Evolutionary conservation across 1,284 basidiomycete species (phyloP).

Genomic region (Leccinum brunneo-olivaceum): DNA sequence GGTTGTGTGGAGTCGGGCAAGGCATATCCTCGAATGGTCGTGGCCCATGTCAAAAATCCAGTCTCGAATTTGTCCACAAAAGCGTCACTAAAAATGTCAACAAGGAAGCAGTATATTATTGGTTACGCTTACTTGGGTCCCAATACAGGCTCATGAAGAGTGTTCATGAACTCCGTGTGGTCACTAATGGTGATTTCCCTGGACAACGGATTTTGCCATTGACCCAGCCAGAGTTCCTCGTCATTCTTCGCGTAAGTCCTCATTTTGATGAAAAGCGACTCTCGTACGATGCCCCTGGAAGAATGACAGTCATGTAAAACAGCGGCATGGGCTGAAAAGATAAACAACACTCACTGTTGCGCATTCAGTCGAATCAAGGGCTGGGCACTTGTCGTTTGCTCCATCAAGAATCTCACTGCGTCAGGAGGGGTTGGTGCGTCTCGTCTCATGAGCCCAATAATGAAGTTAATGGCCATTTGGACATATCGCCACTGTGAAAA

Average conservation of each 20-base stretch:
- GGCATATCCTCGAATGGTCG: constrained; percentile 65
- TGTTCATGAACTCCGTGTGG: constrained; percentile 41
- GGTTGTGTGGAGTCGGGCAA: constrained; percentile 35
- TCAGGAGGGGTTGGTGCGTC: constrained; percentile 64
- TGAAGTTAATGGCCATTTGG: constrained; percentile 70
- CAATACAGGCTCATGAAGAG: constrained; percentile 38
- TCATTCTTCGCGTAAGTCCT: constrained; percentile 69
- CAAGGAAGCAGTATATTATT: background rate
- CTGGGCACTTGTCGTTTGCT: constrained; percentile 72
- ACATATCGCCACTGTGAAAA: constrained; percentile 80
- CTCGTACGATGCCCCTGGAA: constrained; percentile 64
- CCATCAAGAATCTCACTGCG: constrained; percentile 64
- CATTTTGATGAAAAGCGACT: constrained; percentile 77
- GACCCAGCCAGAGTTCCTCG: constrained; percentile 74
- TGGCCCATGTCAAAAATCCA: constrained; percentile 84
- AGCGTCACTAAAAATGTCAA: constrained; percentile 33
- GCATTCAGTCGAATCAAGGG: constrained; percentile 71
- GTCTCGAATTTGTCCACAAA: constrained; percentile 77
- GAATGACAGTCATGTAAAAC: constrained; percentile 11
- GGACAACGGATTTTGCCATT: constrained; percentile 73
- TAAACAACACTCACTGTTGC: constrained; percentile 46
- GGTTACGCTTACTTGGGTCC: constrained; percentile 23
- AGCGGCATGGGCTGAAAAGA: constrained; percentile 12
- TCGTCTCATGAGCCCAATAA: constrained; percentile 69
- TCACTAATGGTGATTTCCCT: constrained; percentile 47